These are phyloP conservation scores for Excoecaria agallocha DNA, from an alignment of 345 rosid species.

Conservation along the genomic window DNA sequence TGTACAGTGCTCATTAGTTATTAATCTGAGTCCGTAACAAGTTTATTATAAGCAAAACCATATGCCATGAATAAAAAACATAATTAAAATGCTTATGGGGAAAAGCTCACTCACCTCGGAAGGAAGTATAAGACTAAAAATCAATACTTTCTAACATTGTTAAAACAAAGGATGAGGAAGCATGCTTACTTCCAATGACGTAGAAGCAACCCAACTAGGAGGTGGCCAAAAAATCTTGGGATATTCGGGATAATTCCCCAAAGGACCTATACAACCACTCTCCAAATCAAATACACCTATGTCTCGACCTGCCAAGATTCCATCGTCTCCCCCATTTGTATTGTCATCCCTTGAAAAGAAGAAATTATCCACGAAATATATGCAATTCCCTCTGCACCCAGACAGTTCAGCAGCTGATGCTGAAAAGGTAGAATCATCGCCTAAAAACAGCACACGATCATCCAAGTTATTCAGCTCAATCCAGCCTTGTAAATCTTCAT, in stretches of 20 bases:
- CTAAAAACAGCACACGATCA: constrained; percentile 67
- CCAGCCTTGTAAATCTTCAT: constrained; percentile 48
- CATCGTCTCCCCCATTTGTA: constrained; percentile 14
- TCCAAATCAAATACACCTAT: constrained; percentile 68
- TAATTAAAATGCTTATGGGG: not conserved
- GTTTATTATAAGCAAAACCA: not conserved
- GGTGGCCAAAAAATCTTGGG: constrained; percentile 87
- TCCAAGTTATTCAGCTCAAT: constrained; percentile 46
- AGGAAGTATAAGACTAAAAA: not conserved
- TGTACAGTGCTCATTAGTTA: not conserved
- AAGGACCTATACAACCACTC: constrained; percentile 46
- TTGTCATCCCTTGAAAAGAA: constrained; percentile 39
- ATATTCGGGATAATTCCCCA: constrained; percentile 44
- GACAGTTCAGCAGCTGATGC: constrained; percentile 49
- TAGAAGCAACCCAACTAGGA: constrained; percentile 58
- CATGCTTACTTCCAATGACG: constrained; percentile 47
- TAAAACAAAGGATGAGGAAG: not conserved
- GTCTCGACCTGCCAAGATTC: constrained; percentile 32
- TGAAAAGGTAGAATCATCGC: constrained; percentile 78
- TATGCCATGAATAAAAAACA: not conserved
- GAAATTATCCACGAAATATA: constrained; percentile 61
- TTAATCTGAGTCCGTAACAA: not conserved
- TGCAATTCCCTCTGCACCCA: constrained; percentile 49
- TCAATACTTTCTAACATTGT: not conserved
- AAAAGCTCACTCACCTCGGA: not conserved